Conservation (phyloP, 306 rosid species). For the Trifolium subterraneum region DNA sequence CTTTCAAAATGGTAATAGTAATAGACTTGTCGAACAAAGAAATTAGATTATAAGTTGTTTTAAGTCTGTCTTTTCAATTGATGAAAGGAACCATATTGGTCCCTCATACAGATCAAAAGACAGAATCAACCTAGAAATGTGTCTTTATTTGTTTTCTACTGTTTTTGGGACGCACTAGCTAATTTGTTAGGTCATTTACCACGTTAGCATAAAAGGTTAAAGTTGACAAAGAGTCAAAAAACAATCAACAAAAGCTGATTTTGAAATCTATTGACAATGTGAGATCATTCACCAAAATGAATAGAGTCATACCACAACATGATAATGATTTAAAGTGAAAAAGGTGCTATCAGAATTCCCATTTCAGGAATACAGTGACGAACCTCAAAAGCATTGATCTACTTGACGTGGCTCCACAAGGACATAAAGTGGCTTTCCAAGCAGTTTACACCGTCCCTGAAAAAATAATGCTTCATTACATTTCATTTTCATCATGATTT, state of each 20-base stretch:
- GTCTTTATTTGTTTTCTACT: not conserved
- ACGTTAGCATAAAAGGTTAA: constrained; percentile 32
- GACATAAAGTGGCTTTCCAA: constrained; percentile 88
- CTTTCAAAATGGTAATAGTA: constrained; percentile 19
- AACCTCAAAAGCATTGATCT: constrained; percentile 65
- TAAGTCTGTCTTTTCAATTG: constrained; percentile 2
- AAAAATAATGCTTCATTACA: constrained; percentile 33
- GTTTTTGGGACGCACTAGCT: constrained; percentile 29
- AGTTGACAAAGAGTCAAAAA: constrained; percentile 22
- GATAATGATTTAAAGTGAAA: not conserved
- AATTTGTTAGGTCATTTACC: constrained; percentile 22
- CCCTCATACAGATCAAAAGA: constrained; percentile 30
- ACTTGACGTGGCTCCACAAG: constrained; percentile 87
- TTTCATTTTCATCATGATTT: constrained; percentile 37
- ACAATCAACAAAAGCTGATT: not conserved
- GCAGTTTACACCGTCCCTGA: constrained; percentile 84
- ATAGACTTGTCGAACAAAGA: not conserved
- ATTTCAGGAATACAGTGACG: constrained; percentile 4
- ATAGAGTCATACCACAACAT: constrained; percentile 12
- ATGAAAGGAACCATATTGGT: constrained; percentile 32
- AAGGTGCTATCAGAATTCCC: constrained; percentile 29
- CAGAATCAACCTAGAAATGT: constrained; percentile 31
- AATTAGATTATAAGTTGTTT: not conserved
- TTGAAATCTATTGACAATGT: constrained; percentile 21
- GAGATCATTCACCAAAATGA: constrained; percentile 3